Conservation (phyloP, 441 rosid species). For the Macaranga tanarius region DNA sequence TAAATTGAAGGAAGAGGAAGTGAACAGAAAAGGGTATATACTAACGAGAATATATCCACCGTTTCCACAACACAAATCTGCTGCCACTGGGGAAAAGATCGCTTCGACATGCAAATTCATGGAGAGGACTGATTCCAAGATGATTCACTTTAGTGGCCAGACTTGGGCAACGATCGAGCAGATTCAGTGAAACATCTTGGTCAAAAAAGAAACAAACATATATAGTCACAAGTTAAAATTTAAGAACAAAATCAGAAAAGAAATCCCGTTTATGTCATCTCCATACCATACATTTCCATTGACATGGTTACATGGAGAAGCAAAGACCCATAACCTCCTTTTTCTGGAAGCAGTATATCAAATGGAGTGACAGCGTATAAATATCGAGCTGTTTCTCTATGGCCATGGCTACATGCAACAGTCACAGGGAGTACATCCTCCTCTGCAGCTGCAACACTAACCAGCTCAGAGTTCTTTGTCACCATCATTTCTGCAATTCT, state of each 20-base stretch:
- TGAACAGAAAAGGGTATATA: background rate
- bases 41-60: background rate
- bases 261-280: background rate
- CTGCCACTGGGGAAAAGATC: background rate
- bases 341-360: background rate
- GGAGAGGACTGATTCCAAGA: background rate
- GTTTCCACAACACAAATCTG: constrained; percentile 1
- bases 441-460: background rate
- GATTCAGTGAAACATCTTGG: background rate
- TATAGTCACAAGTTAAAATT: too few species aligned
- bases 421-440: background rate
- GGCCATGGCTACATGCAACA: background rate
- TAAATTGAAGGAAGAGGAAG: background rate
- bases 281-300: background rate
- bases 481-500: constrained; percentile 2
- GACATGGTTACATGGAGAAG: background rate
- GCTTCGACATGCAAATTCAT: background rate
- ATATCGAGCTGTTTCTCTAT: background rate
- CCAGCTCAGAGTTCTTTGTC: background rate
- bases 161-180: constrained; percentile 6
- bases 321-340: background rate
- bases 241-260: background rate
- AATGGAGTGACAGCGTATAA: background rate
- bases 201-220: background rate
- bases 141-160: background rate